Conservation (phyloP, 306 rosid genomes). For the Casuarina glauca region DNA sequence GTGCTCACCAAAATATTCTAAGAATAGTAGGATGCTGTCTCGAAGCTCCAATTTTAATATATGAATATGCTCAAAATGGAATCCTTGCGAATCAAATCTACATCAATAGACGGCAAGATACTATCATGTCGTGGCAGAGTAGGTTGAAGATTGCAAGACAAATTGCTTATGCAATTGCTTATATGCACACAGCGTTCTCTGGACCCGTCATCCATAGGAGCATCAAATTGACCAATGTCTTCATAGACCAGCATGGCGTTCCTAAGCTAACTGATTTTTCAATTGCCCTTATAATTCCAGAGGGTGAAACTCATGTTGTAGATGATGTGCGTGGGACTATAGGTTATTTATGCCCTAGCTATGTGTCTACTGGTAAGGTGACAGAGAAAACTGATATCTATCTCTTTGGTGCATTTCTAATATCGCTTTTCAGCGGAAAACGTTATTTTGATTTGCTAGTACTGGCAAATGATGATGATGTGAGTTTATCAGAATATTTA, state of each 20-base stretch:
- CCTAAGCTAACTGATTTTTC: conserved; percentile 11
- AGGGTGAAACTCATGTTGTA: too few species aligned
- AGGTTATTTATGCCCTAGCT: too few species aligned
- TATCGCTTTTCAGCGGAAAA: background rate
- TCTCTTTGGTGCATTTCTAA: background rate
- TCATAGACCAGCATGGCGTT: conserved; percentile 11
- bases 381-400: conserved; percentile 15
- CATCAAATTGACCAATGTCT: background rate
- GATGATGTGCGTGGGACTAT: too few species aligned
- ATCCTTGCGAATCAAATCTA: background rate
- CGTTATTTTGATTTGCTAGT: too few species aligned
- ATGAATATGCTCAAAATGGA: background rate
- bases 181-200: background rate
- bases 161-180: background rate
- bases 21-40: background rate
- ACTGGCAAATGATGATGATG: too few species aligned
- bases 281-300: background rate
- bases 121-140: background rate
- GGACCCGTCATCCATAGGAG: conserved; percentile 11
- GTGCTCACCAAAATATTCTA: background rate
- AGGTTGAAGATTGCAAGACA: background rate
- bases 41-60: background rate
- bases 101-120: background rate
- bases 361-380: background rate
- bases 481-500: too few species aligned